Evolutionary conservation across 106 monocot species (phyloP).

Genomic region (Hemerocallis citrina): DNA sequence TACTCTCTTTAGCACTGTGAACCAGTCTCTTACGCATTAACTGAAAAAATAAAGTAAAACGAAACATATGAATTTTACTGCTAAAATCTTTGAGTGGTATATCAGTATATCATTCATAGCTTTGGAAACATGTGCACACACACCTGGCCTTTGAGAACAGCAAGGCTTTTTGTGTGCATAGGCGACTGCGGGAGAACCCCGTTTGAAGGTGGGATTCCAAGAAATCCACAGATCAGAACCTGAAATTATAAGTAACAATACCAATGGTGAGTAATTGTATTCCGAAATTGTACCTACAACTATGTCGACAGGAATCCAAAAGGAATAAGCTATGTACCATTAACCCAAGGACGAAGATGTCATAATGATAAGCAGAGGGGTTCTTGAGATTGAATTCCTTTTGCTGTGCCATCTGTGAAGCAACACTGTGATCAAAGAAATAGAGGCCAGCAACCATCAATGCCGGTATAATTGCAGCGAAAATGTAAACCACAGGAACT

Average conservation of each 20-base stretch:
- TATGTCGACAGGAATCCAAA: neutral
- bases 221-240: slow-evolving; percentile 80
- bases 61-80: too few species aligned
- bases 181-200: slow-evolving; percentile 94
- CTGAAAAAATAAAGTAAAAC: too few species aligned
- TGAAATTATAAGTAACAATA: slow-evolving; percentile 10
- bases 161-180: slow-evolving; percentile 89
- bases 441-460: slow-evolving; percentile 88
- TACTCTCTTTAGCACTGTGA: too few species aligned
- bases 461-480: slow-evolving; percentile 74
- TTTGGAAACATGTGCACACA: too few species aligned
- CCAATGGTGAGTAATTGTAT: neutral
- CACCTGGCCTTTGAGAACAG: slow-evolving; percentile 84
- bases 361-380: slow-evolving; percentile 90
- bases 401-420: slow-evolving; percentile 92
- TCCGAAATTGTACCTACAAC: too few species aligned
- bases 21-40: too few species aligned
- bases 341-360: slow-evolving; percentile 76
- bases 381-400: slow-evolving; percentile 93
- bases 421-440: slow-evolving; percentile 94
- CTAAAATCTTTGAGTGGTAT: too few species aligned
- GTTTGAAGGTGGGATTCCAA: slow-evolving; percentile 88
- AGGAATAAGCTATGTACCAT: slow-evolving; percentile 37
- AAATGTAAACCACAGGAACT: slow-evolving; percentile 71
- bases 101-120: too few species aligned